Evolutionary conservation across 208 protist genomes (phyloP).

Genomic region (Crithidia bombi): DNA sequence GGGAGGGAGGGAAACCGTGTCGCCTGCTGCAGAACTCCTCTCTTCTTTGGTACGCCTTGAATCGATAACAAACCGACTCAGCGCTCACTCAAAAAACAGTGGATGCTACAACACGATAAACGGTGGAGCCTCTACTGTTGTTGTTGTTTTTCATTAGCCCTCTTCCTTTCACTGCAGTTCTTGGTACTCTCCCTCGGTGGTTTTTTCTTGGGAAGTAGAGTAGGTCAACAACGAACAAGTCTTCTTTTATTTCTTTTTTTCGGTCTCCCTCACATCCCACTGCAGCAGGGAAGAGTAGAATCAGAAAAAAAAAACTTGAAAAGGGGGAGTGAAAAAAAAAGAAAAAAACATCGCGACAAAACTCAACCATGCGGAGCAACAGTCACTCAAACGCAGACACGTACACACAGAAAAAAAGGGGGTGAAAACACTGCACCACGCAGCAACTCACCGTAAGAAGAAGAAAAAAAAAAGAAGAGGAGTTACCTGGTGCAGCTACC

Average conservation of each 20-base stretch:
- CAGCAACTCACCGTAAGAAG: neutral
- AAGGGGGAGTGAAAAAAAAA: neutral
- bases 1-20: too few relatives aligned
- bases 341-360: neutral
- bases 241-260: neutral
- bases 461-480: conserved; percentile 2
- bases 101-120: too few relatives aligned
- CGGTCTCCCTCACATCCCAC: neutral
- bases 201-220: neutral
- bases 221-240: neutral
- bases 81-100: too few relatives aligned
- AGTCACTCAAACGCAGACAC: too few relatives aligned
- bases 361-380: too few relatives aligned
- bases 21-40: too few relatives aligned
- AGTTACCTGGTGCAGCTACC: conserved; percentile 3
- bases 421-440: neutral
- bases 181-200: neutral
- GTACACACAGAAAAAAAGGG: neutral
- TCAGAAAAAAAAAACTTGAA: neutral
- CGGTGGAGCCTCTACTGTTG: too few relatives aligned
- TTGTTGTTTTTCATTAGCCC: neutral
- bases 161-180: conserved; percentile 6
- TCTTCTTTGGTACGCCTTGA: too few relatives aligned
- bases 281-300: conserved; percentile 3
- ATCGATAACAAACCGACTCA: too few relatives aligned